Base-by-base conservation (phyloP, 495 filamentous ascomycete genomes). In the Annulohypoxylon moriforme region DNA sequence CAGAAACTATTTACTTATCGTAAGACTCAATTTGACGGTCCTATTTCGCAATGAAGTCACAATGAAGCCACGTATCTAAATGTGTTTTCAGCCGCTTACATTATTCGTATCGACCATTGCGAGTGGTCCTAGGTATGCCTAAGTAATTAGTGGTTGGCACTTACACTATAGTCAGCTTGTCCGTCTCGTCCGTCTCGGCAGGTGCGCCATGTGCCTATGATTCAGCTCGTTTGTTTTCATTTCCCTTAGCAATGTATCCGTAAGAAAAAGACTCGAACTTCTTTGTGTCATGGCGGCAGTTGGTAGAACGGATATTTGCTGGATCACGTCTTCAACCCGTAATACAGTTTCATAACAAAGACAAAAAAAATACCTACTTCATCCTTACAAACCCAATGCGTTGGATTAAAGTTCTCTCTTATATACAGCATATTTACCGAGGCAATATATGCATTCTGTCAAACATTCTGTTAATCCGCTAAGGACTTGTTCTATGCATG, bases 41-140 rank as follows among this genome's bases (percentile, higher is more conserved):
- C 27, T 44, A 14, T 40, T 31, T 46, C 22, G n/a, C 46, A 64
- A 44, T 64, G 34, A 40, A 52, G 67, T 46, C 22, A 10, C 46
- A 64, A 44, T 64, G 34, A 40, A 52, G 67, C 42, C 60, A 70
- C 60, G 68, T 58, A 65, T 24, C 16, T 38, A 25, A 25, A 57
- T 34, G 10, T 59, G n/a, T 27, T 65, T 20, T 65, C 29, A 61
- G 55, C 53, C 20, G 61, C 60, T 65, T 36, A 55, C 42, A 34
- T 16, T 4, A 53, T n/a, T 70, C 55, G 68, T 65, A 65, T 65
- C 18, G 8, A 59, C 36, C 49, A 53, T 42, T 14, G 38, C 10
- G 14, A 29, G 27, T 29, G 3, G 27, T 29, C 2, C 2, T 2
- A 3, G 38, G 38, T 38, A 40, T 42, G 14, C 36, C 36, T 40